Base-by-base conservation (phyloP, 2,329 filamentous ascomycete species). In the Colletotrichum sp. region DNA sequence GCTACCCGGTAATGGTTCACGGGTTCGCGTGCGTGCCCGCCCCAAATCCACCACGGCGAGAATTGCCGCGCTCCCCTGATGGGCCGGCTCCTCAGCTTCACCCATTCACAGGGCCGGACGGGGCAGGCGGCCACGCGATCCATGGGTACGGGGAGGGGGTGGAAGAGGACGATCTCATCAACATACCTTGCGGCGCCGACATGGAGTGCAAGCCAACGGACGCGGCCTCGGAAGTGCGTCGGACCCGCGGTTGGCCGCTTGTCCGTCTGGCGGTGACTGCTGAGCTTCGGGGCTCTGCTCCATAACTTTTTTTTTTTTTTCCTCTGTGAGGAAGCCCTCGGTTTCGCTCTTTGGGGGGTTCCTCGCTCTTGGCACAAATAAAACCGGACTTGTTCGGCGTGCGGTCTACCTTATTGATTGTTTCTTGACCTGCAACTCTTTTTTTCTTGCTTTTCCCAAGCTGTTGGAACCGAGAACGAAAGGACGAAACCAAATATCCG, bases 221-320 rank as follows among this genome's bases (percentile, higher is more conserved):
- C 73, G 73, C 70, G 73, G 70, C 52, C 73, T 75, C 73, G 73
- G 73, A 65, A 75, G 70, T 73, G 73, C 70, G 70, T 75, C 73
- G 73, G 73, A 73, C 70, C 57, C 64, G 73, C 55, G 64, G 57
- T 73, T 75, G 22, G 73, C 70, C 70, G 73, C 57, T 68, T 75
- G 73, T 75, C 73, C 73, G 73, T 75, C 73, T 68, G 64, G 44
- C 39, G 73, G 70, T 63, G 73, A 73, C 71, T 36, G 57, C 28
- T 73, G 70, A 32, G 70, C 64, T 73, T 75, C 73, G 63, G 73
- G 73, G 64, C 73, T 75, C 70, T 73, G 73, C 64, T 75, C 73
- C 73, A 75, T 75, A 64, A 28, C 39, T 60, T 55, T 44, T 67
- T 16, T 66, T 34, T 15, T 15, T 7, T n/a, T n/a, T n/a, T n/a